Conservation (phyloP, 192 early-diverging fungal species). For the Entomortierella beljakovae region DNA sequence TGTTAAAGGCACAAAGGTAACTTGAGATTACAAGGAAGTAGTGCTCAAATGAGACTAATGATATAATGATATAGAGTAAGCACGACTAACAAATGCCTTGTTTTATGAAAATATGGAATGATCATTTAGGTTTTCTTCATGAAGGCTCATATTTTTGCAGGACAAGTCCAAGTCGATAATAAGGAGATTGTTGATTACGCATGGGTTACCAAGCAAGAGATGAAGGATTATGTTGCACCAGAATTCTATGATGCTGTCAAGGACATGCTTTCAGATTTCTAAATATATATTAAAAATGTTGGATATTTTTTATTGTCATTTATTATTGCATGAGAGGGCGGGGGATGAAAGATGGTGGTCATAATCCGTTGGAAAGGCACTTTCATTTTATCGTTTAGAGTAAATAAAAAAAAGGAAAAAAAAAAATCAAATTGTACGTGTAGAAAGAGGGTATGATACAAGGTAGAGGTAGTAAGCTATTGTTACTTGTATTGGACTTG, state of each 20-base stretch:
- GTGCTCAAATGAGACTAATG: not conserved
- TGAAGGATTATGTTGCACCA: slow-evolving; percentile 59
- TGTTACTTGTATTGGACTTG: slow-evolving; percentile 28
- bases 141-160: slow-evolving; percentile 84
- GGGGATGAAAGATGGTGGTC: too few species aligned
- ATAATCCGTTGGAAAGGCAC: too few species aligned
- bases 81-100: too few species aligned
- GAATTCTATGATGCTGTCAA: slow-evolving; percentile 66
- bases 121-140: slow-evolving; percentile 80
- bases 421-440: not conserved
- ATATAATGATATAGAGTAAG: not conserved
- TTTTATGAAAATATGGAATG: too few species aligned
- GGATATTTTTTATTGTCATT: not conserved
- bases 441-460: not conserved
- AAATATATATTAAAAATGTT: slow-evolving; percentile 3
- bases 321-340: not conserved
- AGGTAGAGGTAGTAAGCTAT: not conserved
- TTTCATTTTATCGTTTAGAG: not conserved
- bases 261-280: slow-evolving; percentile 65
- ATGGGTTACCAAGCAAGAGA: slow-evolving; percentile 81
- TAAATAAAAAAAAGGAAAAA: slow-evolving; percentile 1
- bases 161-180: slow-evolving; percentile 72
- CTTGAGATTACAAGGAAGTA: too few species aligned
- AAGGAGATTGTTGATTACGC: slow-evolving; percentile 73
- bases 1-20: slow-evolving; percentile 61